Conservation (phyloP, 2,329 filamentous ascomycete genomes). For the Blumeriella jaapii region DNA sequence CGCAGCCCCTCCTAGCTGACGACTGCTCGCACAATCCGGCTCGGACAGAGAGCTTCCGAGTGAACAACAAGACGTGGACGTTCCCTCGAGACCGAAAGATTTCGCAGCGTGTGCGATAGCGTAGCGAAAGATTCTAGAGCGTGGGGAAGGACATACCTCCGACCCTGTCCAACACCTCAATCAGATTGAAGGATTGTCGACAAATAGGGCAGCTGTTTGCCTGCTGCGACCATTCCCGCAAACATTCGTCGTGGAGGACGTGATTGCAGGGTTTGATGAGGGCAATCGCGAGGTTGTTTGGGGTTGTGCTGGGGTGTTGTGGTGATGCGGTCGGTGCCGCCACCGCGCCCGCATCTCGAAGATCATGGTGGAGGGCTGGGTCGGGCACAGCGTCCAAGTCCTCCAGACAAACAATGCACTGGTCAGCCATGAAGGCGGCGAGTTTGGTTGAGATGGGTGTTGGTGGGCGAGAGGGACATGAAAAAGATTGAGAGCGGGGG, state of each 20-base stretch:
- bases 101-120: slow-evolving; percentile 4
- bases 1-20: slow-evolving; percentile 1
- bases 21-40: slow-evolving; percentile 2
- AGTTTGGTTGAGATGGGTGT: slow-evolving; percentile 14
- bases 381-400: slow-evolving; percentile 33
- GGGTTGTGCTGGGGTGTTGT: slow-evolving; percentile 16
- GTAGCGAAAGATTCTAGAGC: not conserved
- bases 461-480: slow-evolving; percentile 21
- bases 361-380: slow-evolving; percentile 13
- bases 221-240: slow-evolving; percentile 89
- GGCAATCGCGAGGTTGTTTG: slow-evolving; percentile 33
- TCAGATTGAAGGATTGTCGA: slow-evolving; percentile 79
- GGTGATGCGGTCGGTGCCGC: slow-evolving; percentile 15
- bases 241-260: slow-evolving; percentile 81
- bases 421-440: slow-evolving; percentile 37
- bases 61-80: not conserved
- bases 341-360: slow-evolving; percentile 16
- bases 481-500: no score
- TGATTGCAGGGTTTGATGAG: slow-evolving; percentile 71
- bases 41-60: slow-evolving; percentile 1
- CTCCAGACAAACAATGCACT: slow-evolving; percentile 61
- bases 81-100: slow-evolving; percentile 5
- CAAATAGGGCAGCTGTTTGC: slow-evolving; percentile 98
- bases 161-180: slow-evolving; percentile 69
- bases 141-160: slow-evolving; percentile 51